Conservation (phyloP, 2,329 filamentous ascomycete species). For the Zopfia rhizophila region DNA sequence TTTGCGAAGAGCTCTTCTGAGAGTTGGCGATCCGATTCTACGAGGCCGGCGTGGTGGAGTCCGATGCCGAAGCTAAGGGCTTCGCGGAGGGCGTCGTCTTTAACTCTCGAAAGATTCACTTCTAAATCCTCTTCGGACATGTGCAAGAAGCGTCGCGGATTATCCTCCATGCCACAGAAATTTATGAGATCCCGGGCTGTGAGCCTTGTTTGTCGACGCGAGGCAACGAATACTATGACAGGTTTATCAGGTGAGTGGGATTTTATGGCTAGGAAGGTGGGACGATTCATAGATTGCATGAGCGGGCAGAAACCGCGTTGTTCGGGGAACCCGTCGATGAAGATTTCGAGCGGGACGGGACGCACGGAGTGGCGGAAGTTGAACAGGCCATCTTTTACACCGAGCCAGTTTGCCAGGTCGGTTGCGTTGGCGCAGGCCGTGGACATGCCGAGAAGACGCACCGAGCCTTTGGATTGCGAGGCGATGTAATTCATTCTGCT, state of each 20-base stretch:
- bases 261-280: constrained; percentile 96
- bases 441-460: constrained; percentile 97
- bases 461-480: constrained; percentile 87
- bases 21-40: constrained; percentile 91
- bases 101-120: constrained; percentile 86
- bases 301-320: constrained; percentile 94
- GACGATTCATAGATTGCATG: constrained; percentile 99
- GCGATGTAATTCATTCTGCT: constrained; percentile 98
- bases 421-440: constrained; percentile 96
- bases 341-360: constrained; percentile 93
- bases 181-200: constrained; percentile 98
- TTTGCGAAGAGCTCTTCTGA: constrained; percentile 95
- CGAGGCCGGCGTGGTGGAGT: constrained; percentile 94
- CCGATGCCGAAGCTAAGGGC: constrained; percentile 98
- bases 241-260: constrained; percentile 96
- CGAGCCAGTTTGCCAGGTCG: constrained; percentile 95
- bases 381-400: constrained; percentile 93
- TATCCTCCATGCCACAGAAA: constrained; percentile 97
- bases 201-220: constrained; percentile 90
- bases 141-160: constrained; percentile 88
- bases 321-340: constrained; percentile 97
- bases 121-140: constrained; percentile 97
- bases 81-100: constrained; percentile 91
- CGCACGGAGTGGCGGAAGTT: constrained; percentile 98
- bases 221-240: constrained; percentile 98